A percentile compares a stretch with the other conserved stretches of the same genome.
Conservation (phyloP, 108 stramenopile genomes). For the Hondaea fermentalgiana region DNA sequence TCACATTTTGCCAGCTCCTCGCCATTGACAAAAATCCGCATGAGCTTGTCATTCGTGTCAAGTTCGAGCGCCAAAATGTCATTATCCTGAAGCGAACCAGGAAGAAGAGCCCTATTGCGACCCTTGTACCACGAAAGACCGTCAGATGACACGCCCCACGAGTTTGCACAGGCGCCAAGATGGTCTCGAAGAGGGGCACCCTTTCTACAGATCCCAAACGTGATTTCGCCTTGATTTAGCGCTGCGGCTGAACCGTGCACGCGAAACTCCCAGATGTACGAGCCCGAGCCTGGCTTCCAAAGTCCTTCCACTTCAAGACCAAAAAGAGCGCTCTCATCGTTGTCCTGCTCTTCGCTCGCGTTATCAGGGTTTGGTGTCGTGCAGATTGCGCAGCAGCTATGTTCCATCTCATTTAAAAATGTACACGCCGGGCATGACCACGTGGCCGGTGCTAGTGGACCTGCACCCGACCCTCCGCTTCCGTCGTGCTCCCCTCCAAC, state of each 20-base stretch:
- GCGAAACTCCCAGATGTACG: neutral
- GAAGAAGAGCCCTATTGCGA: neutral
- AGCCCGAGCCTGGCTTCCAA: neutral
- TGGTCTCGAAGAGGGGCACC: neutral
- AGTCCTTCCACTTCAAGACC: neutral
- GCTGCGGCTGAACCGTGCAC: neutral
- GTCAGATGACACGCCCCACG: neutral
- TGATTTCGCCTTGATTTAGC: neutral
- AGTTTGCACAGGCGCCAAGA: neutral
- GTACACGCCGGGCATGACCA: constrained; percentile 11
- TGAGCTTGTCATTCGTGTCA: neutral
- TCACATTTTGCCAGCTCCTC: neutral
- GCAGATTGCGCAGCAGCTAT: neutral
- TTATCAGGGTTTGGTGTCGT: neutral
- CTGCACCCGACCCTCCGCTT: neutral
- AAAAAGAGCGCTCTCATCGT: neutral
- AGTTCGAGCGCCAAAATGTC: neutral
- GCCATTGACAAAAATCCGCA: neutral
- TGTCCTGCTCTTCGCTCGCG: neutral
- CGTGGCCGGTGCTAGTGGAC: neutral
- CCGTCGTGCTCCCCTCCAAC: neutral
- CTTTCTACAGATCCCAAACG: neutral
- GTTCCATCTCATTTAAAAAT: neutral
- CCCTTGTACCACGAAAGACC: neutral
- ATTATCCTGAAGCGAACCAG: neutral